Evolutionary conservation across 441 rosid species (phyloP), one percentile per base, ranked within the genome.

Genomic region (Brassica balearica): DNA sequence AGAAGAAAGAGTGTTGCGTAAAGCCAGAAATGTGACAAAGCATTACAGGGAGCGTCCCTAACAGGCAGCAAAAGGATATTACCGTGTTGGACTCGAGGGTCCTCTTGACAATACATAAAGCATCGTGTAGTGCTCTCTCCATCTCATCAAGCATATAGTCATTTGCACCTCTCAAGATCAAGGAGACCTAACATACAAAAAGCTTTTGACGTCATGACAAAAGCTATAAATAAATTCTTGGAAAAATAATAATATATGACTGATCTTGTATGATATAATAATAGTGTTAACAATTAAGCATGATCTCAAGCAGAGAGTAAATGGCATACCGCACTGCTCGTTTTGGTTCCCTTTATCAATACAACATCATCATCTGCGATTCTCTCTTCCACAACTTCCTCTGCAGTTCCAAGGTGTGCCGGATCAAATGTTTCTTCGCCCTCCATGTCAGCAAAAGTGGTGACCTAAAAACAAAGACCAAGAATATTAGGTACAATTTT

Each of bases 371-470:
- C 98, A 84, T 90, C 96, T 17, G 98, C 88, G 75, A 96, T 88
- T 63, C 93, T 90, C 83, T 96, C 99, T 83, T 96, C 98, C 51
- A 89, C 92, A 77, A 94, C 98, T 81, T 96, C 97, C 22, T 90
- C 93, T 25, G 99, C 98, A 73, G 77, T 74, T 71, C 98, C 99
- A 63, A 92, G 91, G 69, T 92, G 77, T 73, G 96, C 89, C 4
- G 94, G 74, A 82, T 96, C 99, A 81, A 89, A 96, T 71, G 99
- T 96, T 83, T 94, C 99, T 62, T 96, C 97, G 2, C 99, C 99
- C 77, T 96, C 98, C 98, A 92, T 96, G 80, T 96, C 99, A 77
- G 98, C 98, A 86, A 96, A 96, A 68, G 99, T 96, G 55, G 98
- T 92, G 73, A 94, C 96, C 99, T 94, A 81, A 72, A 29, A 83